phyloP scores from a whole-genome alignment of 306 rosid species.

The Erythrophleum fordii region DNA sequence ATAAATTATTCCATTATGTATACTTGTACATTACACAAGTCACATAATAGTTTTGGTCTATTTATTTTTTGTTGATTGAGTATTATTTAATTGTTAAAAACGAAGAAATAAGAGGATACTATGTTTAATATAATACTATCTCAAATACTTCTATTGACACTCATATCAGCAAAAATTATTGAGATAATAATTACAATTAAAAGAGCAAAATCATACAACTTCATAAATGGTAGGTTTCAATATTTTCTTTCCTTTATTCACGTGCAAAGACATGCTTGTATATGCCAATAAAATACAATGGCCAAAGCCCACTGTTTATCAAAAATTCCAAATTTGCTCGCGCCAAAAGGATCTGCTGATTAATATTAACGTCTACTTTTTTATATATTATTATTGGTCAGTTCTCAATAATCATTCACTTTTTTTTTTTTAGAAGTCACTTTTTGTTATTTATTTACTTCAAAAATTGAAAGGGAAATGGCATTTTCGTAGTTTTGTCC shows the following conservation, averaged over 20 bases:
- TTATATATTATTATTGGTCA: background rate
- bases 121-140: no score
- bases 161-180: background rate
- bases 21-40: no score
- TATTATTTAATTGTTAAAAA: no score
- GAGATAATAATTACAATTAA: background rate
- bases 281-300: background rate
- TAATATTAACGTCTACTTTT: background rate
- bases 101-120: no score
- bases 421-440: background rate
- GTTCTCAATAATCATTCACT: background rate
- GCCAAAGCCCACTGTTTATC: no score
- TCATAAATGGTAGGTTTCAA: background rate
- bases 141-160: background rate
- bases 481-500: background rate
- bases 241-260: background rate
- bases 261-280: background rate
- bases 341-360: background rate
- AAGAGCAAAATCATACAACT: background rate
- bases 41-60: no score
- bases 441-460: background rate
- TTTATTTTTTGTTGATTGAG: no score
- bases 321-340: background rate
- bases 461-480: background rate
- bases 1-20: no score